phyloP scores from a whole-genome alignment of 2,329 filamentous ascomycete species.

The Periconia sp. region DNA sequence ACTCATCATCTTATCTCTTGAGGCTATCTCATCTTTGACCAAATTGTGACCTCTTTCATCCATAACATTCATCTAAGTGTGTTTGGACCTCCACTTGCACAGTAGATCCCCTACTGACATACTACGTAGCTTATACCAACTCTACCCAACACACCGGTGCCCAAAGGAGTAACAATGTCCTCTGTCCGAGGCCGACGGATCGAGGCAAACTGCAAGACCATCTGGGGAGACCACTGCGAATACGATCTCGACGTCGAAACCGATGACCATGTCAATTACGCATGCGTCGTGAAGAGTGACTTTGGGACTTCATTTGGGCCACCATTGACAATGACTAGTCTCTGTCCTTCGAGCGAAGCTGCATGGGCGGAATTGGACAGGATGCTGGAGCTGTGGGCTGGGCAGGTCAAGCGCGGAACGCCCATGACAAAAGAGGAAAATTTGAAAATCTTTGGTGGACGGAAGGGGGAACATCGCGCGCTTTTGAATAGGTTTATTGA shows the following conservation, averaged over 20 bases:
- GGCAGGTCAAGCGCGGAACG: conserved; percentile 12
- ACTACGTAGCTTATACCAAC: too few relatives aligned
- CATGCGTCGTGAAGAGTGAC: conserved; percentile 5
- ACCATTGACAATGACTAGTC: conserved; percentile 16
- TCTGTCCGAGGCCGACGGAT: too few relatives aligned
- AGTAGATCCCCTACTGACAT: too few relatives aligned
- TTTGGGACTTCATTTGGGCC: conserved; percentile 14
- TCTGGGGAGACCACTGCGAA: conserved; percentile 18
- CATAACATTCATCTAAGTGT: too few relatives aligned
- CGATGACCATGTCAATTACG: conserved; percentile 14
- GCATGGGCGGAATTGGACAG: conserved; percentile 21
- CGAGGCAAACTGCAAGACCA: conserved; percentile 21
- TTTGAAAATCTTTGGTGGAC: conserved; percentile 13
- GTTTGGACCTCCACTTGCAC: too few relatives aligned
- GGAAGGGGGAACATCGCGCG: conserved; percentile 3
- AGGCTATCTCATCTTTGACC: too few relatives aligned
- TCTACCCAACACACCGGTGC: too few relatives aligned
- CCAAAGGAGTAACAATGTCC: too few relatives aligned
- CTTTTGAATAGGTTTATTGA: conserved; percentile 6
- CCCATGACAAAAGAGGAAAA: conserved; percentile 42
- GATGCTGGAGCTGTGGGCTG: conserved; percentile 17
- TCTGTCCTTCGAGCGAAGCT: conserved; percentile 10
- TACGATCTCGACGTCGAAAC: conserved; percentile 23
- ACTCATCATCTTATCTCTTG: too few relatives aligned
- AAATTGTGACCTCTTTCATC: too few relatives aligned